phyloP scores from a whole-genome alignment of 139 green algal species.

The Tetradesmus obliquus region DNA sequence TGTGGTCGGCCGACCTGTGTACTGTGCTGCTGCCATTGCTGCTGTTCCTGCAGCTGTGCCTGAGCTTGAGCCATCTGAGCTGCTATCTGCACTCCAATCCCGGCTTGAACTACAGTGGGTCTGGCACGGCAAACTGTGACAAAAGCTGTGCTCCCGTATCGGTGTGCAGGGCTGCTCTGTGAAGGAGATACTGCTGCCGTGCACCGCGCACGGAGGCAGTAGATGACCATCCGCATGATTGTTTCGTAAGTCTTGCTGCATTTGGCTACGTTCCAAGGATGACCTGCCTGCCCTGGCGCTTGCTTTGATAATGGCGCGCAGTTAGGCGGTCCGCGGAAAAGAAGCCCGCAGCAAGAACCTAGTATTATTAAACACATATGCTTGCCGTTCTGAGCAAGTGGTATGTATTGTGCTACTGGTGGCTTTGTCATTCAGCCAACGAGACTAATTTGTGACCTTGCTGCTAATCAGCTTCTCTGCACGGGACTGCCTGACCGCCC shows the following conservation, averaged over 20 bases:
- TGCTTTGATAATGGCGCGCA: background rate
- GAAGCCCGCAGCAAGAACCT: background rate
- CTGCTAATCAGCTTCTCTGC: background rate
- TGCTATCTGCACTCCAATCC: background rate
- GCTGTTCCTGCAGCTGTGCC: background rate
- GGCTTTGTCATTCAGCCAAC: background rate
- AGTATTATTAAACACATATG: background rate
- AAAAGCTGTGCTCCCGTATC: background rate
- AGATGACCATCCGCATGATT: background rate
- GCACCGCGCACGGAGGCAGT: background rate
- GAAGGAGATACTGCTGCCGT: background rate
- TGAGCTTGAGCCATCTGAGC: background rate
- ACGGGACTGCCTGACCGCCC: no score
- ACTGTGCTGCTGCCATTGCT: background rate
- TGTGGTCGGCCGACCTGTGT: background rate
- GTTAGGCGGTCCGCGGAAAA: background rate
- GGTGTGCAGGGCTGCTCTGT: constrained; percentile 1
- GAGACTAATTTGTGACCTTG: background rate
- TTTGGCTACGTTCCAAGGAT: background rate
- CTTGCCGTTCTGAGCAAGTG: background rate
- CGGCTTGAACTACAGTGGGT: background rate
- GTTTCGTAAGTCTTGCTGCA: background rate
- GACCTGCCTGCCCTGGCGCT: background rate
- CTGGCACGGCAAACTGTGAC: background rate
- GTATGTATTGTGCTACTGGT: background rate